Conservation (phyloP, 257 asterid genomes). For the Solanum boliviense region DNA sequence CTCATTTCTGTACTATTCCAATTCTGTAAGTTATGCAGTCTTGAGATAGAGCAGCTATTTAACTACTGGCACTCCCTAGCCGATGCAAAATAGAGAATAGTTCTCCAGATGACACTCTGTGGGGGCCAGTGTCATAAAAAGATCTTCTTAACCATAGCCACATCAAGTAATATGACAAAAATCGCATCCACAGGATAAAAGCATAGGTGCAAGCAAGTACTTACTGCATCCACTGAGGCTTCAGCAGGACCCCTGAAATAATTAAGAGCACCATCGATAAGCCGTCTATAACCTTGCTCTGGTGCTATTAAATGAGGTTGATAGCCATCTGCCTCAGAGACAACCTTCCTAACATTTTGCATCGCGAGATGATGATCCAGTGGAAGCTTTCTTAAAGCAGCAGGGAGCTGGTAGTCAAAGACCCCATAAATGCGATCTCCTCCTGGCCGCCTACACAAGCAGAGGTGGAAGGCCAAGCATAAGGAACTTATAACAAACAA, state of each 20-base stretch:
- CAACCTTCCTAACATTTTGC: slow-evolving; percentile 31
- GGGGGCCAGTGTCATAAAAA: background rate
- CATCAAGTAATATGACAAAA: background rate
- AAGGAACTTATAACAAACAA: background rate
- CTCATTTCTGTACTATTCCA: background rate
- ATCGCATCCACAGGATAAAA: background rate
- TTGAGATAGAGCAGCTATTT: background rate
- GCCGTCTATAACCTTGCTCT: slow-evolving; percentile 35
- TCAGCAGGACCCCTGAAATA: slow-evolving; percentile 44
- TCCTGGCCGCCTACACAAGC: slow-evolving; percentile 26
- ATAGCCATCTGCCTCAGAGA: slow-evolving; percentile 39
- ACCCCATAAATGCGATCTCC: slow-evolving; percentile 34
- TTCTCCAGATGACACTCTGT: background rate
- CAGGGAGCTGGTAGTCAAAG: slow-evolving; percentile 37
- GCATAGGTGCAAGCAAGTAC: background rate
- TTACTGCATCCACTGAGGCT: slow-evolving; percentile 36
- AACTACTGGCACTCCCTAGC: background rate
- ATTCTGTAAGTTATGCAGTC: background rate
- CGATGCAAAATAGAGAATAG: background rate
- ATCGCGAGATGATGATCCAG: slow-evolving; percentile 27
- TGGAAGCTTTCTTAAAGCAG: slow-evolving; percentile 33
- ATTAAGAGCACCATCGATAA: slow-evolving; percentile 29
- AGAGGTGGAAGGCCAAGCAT: background rate
- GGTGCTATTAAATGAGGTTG: slow-evolving; percentile 43
- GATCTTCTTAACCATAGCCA: background rate